A percentile compares a stretch with the other conserved stretches of the same genome.
Evolutionary conservation across 305 asterid genomes (phyloP).

Genomic region (Withania somnifera): DNA sequence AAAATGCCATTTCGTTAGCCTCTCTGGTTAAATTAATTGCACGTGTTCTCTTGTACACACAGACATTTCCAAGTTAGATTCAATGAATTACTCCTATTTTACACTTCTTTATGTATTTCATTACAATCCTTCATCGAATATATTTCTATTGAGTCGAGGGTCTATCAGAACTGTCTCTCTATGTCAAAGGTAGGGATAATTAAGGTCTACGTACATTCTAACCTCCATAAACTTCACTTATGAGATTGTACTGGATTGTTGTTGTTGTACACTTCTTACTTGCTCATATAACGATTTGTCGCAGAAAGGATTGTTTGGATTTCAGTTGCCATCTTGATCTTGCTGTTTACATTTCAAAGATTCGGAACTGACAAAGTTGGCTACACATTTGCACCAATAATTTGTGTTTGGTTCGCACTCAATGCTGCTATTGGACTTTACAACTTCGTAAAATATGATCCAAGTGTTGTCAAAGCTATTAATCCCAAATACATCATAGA

Average conservation of each 20-base stretch:
- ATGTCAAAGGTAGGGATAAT: too few species aligned
- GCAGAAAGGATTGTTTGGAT: constrained; percentile 24
- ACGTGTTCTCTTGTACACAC: too few species aligned
- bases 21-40: too few species aligned
- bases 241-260: too few species aligned
- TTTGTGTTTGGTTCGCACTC: constrained; percentile 34
- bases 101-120: too few species aligned
- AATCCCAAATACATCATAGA: constrained; percentile 30
- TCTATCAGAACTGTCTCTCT: too few species aligned
- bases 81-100: too few species aligned
- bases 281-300: neutral
- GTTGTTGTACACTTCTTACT: too few species aligned
- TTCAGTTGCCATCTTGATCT: constrained; percentile 21
- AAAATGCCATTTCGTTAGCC: neutral
- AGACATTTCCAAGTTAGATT: neutral
- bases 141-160: too few species aligned
- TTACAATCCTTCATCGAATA: too few species aligned
- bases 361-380: constrained; percentile 56
- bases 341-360: constrained; percentile 28
- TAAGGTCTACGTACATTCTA: too few species aligned
- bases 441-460: constrained; percentile 35
- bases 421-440: constrained; percentile 27
- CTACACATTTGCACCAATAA: constrained; percentile 35
- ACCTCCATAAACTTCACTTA: too few species aligned
- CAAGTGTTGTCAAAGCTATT: constrained; percentile 26